phyloP scores from a whole-genome alignment of 257 asterid species.

The Scutellaria galericulata region DNA sequence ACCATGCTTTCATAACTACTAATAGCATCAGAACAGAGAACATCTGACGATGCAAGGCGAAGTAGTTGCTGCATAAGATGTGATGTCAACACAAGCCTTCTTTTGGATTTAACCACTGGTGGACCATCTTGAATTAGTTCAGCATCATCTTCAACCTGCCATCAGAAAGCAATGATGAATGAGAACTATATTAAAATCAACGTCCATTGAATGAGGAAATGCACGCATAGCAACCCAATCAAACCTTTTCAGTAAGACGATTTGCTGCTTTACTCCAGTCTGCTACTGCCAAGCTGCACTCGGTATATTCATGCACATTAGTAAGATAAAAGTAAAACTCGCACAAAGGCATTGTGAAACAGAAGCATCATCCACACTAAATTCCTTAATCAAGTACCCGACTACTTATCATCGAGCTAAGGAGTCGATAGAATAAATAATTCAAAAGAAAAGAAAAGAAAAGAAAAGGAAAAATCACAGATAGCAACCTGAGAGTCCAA shows the following conservation, averaged over 20 bases:
- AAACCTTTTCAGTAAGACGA: slow-evolving; percentile 69
- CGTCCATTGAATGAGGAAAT: slow-evolving; percentile 1
- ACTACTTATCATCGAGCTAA: background rate
- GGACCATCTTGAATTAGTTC: slow-evolving; percentile 64
- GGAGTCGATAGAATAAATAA: background rate
- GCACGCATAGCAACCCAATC: slow-evolving; percentile 28
- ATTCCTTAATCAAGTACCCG: background rate
- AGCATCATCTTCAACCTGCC: slow-evolving; percentile 61
- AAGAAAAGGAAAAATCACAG: background rate
- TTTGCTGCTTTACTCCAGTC: slow-evolving; percentile 71
- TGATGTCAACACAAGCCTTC: slow-evolving; percentile 74
- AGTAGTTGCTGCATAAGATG: slow-evolving; percentile 88
- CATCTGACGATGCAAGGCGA: slow-evolving; percentile 58
- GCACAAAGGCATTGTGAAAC: too few species aligned
- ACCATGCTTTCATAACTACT: slow-evolving; percentile 52
- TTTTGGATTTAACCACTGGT: slow-evolving; percentile 56
- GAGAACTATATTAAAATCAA: background rate
- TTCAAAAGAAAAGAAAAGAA: background rate
- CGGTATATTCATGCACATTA: slow-evolving; percentile 23
- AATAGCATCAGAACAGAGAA: slow-evolving; percentile 63
- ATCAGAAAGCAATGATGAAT: slow-evolving; percentile 18
- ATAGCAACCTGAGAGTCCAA: slow-evolving; percentile 57
- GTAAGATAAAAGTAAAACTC: too few species aligned
- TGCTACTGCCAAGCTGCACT: slow-evolving; percentile 61
- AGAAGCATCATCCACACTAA: too few species aligned